Evolutionary conservation across 768 basidiomycete species (phyloP).

Genomic region (Termitomyces sp.): DNA sequence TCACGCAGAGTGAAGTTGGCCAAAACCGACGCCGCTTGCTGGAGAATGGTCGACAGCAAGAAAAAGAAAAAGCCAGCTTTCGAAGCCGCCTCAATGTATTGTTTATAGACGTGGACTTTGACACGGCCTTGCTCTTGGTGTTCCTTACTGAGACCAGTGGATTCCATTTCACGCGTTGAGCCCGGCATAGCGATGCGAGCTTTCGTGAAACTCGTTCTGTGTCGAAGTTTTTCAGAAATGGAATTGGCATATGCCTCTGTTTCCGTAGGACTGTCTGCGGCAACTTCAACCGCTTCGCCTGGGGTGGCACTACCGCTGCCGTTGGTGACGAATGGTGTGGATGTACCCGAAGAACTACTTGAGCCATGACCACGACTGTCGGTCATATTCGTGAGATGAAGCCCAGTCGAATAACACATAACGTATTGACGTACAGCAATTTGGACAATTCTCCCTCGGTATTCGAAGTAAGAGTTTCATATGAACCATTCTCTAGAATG

Average conservation of each 20-base stretch:
- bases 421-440: slow-evolving; percentile 57
- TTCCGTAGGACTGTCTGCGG: slow-evolving; percentile 19
- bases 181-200: slow-evolving; percentile 45
- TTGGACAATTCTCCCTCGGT: slow-evolving; percentile 65
- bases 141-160: slow-evolving; percentile 57
- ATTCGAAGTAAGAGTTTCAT: slow-evolving; percentile 55
- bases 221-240: slow-evolving; percentile 54
- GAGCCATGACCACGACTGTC: slow-evolving; percentile 38
- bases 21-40: slow-evolving; percentile 59
- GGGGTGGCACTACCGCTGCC: slow-evolving; percentile 31
- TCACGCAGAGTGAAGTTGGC: slow-evolving; percentile 67
- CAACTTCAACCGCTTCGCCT: slow-evolving; percentile 17
- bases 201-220: slow-evolving; percentile 54
- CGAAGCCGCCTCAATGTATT: slow-evolving; percentile 81
- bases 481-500: slow-evolving; percentile 73
- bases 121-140: slow-evolving; percentile 81
- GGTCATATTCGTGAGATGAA: neutral
- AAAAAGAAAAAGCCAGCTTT: slow-evolving; percentile 66
- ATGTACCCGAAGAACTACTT: slow-evolving; percentile 41
- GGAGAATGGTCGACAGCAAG: slow-evolving; percentile 46
- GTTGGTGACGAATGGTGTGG: slow-evolving; percentile 44
- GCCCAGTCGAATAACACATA: neutral
- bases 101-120: slow-evolving; percentile 68
- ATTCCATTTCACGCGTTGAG: slow-evolving; percentile 32
- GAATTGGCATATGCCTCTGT: slow-evolving; percentile 22